Evolutionary conservation across 805 yeast species (phyloP), one percentile per base, ranked within the genome.

Genomic region (Saturnispora ahearnii): DNA sequence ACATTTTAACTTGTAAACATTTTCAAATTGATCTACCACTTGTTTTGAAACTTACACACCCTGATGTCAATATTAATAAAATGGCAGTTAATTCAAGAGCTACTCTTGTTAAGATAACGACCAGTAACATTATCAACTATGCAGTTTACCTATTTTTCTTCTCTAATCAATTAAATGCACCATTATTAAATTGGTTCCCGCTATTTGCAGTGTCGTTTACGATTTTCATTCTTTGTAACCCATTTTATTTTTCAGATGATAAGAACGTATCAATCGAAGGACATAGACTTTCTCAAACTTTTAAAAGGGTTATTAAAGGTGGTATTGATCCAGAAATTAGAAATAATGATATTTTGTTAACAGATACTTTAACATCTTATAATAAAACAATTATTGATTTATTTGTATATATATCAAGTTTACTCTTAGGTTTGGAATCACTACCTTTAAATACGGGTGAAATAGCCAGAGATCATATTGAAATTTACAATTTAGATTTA

Each of bases 301-400:
- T 81, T 37, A 67, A 66, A 46, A 68, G 95, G 46, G 69, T 86
- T 4, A 46, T 74, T 5, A 46, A 61, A 2, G 95, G 95, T 2
- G 71, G 73, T 2, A 79, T 87, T 31, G 83, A 84, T 58, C 57
- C 65, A 13, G 73, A 74, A 13, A 66, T 77, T 62, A 70, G 96
- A 58, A 77, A 85, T 15, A 84, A 86, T 49, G 97, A 91, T 62
- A 85, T 91, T 36, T 65, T 93, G 44, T 63, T 90, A 12, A 79
- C 96, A 7, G 99, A 91, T 68, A 80, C 89, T 5, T 69, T 93
- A 43, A 84, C 95, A 0, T 88, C 96, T 0, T 88, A 84, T 62
- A 71, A 87, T 3, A 81, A 81, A 60, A 85, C 88, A 0, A 59
- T 87, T 44, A 82, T 85, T 43, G 98, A 93, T 64, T 66, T 84